Evolutionary conservation across 2,329 filamentous ascomycete species (phyloP), one percentile per base, ranked within the genome.

Genomic region (Meredithiella fracta): DNA sequence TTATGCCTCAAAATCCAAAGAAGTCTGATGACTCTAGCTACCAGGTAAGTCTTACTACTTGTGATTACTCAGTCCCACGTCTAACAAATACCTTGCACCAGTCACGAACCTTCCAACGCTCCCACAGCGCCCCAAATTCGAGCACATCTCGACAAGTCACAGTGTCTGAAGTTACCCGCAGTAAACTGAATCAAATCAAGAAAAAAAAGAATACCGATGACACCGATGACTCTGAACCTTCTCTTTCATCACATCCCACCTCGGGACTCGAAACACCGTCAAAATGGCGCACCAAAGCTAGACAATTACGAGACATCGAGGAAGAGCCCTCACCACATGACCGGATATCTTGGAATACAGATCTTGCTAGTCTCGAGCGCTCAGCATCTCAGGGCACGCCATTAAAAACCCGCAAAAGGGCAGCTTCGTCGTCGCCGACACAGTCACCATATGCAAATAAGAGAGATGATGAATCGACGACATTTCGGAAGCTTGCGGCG

Each of bases 401-500:
- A 72, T 59, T 73, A 68, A 62, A 72, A 73, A 59, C 77, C 73
- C 54, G 54, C 61, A 90, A 89, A 66, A 77, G 86, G 56, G 80
- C 82, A 15, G 77, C 80, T 61, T 89, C 83, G 68, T 87, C 85
- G 11, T 89, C 86, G 0, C 85, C 85, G 1, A 69, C 75, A 1
- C 82, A 81, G 3, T 89, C 85, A 1, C 84, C 86, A 25, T 59
- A 59, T 25, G 38, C 47, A 6, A 59, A 44, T 23, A 59, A 37
- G 37, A 22, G 47, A 23, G 50, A 53, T 22, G 57, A 54, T 6
- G 57, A 59, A 31, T 59, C 57, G 4, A 37, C 57, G 8, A 59
- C 57, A 5, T 59, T 59, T 40, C 57, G 57, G 17, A 54, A 54
- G 6, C 50, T 59, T 23, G 57, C 57, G 20, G 57, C 57, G 15